These are phyloP conservation scores for Leptomonas seymouri DNA, from an alignment of 208 protist species.

Conservation along the genomic window DNA sequence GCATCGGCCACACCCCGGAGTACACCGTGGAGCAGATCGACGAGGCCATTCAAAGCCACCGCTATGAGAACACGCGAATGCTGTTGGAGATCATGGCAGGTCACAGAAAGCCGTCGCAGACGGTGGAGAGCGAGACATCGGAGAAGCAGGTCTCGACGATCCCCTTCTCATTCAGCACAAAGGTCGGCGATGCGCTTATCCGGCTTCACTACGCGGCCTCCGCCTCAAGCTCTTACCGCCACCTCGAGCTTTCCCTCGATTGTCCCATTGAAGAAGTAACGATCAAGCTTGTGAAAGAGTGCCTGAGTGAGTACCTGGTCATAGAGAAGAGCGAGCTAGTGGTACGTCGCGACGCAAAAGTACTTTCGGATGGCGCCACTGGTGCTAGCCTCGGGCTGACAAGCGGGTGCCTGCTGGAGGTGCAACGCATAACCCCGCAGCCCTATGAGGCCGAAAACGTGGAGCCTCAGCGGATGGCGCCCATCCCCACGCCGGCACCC, in stretches of 20 bases:
- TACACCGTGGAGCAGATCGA: conserved; percentile 22
- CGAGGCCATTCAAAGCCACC: conserved; percentile 26
- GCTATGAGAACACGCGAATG: conserved; percentile 33
- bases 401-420: conserved; percentile 15
- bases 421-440: conserved; percentile 13
- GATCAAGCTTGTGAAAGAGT: conserved; percentile 19
- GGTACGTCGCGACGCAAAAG: conserved; percentile 22
- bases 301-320: conserved; percentile 13
- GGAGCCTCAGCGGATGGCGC: conserved; percentile 3
- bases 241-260: conserved; percentile 41
- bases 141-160: background rate
- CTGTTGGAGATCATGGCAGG: conserved; percentile 29
- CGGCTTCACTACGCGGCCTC: conserved; percentile 30
- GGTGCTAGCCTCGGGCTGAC: background rate
- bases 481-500: background rate
- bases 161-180: conserved; percentile 21
- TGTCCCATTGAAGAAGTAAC: conserved; percentile 7
- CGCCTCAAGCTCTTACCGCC: conserved; percentile 12
- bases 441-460: background rate
- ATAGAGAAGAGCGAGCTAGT: conserved; percentile 20
- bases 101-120: background rate
- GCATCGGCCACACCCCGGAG: conserved; percentile 34
- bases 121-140: background rate
- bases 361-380: conserved; percentile 14
- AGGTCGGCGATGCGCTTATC: conserved; percentile 33